phyloP scores from a whole-genome alignment of 1,139 yeast genomes.

The Geotrichum fermentans region DNA sequence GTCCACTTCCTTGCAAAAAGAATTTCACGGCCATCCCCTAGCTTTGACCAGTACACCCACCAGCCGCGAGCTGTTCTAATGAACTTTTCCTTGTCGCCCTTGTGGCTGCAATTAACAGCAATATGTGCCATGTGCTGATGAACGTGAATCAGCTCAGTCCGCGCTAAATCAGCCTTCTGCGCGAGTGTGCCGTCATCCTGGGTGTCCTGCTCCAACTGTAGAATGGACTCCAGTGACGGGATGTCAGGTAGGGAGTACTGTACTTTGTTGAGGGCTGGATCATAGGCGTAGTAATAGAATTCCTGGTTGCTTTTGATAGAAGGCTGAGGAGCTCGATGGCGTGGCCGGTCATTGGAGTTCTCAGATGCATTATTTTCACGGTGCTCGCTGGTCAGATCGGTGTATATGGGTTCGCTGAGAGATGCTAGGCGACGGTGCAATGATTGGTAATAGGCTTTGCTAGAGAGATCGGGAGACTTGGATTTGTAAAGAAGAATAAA shows the following conservation, averaged over 20 bases:
- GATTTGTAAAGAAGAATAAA: constrained; percentile 27
- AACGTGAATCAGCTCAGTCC: constrained; percentile 30
- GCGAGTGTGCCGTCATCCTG: constrained; percentile 18
- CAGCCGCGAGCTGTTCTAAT: constrained; percentile 31
- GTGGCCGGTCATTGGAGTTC: neutral
- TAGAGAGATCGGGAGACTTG: constrained; percentile 21
- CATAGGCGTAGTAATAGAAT: constrained; percentile 29
- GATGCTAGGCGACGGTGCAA: constrained; percentile 32
- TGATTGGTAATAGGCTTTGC: constrained; percentile 23
- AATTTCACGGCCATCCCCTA: constrained; percentile 28
- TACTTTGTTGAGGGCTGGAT: constrained; percentile 22
- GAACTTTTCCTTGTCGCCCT: constrained; percentile 30
- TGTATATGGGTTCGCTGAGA: constrained; percentile 30
- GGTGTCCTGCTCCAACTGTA: constrained; percentile 22
- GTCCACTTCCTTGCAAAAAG: constrained; percentile 32
- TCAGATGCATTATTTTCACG: neutral
- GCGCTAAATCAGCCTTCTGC: constrained; percentile 15
- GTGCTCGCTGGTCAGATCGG: constrained; percentile 24
- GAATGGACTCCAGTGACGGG: constrained; percentile 20
- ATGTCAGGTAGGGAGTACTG: constrained; percentile 30
- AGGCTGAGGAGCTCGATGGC: neutral
- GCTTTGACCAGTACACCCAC: constrained; percentile 34
- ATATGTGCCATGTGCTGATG: constrained; percentile 29
- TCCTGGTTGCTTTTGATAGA: constrained; percentile 11
- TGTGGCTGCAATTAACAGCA: constrained; percentile 20